These are phyloP conservation scores for Crithidia thermophila DNA, from an alignment of 208 protist species.

Conservation along the genomic window DNA sequence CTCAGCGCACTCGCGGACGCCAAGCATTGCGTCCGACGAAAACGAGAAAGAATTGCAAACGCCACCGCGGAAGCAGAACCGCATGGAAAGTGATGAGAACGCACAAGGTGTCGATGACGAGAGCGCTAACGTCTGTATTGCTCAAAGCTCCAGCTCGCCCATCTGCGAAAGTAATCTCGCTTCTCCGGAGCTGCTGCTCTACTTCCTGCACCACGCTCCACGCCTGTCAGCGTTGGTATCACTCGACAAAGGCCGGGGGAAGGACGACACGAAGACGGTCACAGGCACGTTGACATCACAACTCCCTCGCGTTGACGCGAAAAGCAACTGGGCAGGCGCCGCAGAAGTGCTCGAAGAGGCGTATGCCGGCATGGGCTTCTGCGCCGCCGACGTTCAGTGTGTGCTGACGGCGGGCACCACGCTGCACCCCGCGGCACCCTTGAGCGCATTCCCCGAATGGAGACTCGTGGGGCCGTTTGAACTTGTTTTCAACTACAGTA, in stretches of 20 bases:
- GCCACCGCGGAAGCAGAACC: background rate
- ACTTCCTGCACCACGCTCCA: constrained; percentile 8
- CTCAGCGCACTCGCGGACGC: too few relatives aligned
- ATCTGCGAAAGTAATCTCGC: background rate
- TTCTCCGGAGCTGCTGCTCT: constrained; percentile 1
- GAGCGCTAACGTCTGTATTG: too few relatives aligned
- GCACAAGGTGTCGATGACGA: too few relatives aligned
- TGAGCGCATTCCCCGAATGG: constrained; percentile 38
- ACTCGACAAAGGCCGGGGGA: background rate
- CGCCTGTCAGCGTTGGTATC: background rate
- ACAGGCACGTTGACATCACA: background rate
- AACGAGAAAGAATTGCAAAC: background rate
- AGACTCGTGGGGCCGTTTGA: constrained; percentile 46
- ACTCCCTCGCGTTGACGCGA: background rate
- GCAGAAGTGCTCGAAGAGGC: constrained; percentile 5
- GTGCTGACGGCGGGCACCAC: constrained; percentile 30
- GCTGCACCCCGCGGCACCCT: constrained; percentile 15
- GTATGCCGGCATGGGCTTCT: constrained; percentile 29
- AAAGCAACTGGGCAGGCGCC: background rate
- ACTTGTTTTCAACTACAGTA: constrained; percentile 16
- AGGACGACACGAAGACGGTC: background rate
- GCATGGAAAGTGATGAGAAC: background rate
- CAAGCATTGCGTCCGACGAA: background rate
- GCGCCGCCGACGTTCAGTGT: constrained; percentile 23
- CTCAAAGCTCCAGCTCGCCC: too few relatives aligned